Evolutionary conservation across 2,329 filamentous ascomycete genomes (phyloP).

Genomic region (Colletotrichum cordylinicola): DNA sequence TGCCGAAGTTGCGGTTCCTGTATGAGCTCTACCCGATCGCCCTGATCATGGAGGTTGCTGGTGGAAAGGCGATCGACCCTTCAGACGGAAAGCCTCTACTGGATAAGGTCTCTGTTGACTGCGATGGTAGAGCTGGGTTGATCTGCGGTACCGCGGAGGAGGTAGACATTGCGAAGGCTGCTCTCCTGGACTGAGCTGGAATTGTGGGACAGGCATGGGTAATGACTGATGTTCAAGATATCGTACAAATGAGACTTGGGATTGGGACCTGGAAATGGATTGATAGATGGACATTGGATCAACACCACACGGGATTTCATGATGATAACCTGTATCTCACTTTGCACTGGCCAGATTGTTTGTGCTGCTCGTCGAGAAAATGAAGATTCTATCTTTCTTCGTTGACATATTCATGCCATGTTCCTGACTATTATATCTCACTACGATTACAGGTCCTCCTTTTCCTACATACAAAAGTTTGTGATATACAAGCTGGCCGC

Average conservation of each 20-base stretch:
- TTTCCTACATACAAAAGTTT: background rate
- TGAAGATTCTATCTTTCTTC: background rate
- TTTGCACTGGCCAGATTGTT: background rate
- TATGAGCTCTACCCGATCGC: constrained; percentile 68
- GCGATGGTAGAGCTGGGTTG: constrained; percentile 56
- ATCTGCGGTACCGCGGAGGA: constrained; percentile 57
- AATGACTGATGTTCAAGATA: background rate
- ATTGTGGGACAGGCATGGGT: too few species aligned
- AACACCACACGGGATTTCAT: background rate
- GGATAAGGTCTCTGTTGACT: constrained; percentile 38
- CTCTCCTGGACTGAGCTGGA: constrained; percentile 18
- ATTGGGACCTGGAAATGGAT: background rate
- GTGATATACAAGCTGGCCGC: background rate
- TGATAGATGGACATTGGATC: background rate
- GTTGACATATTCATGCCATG: background rate
- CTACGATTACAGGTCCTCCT: background rate
- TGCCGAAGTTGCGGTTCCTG: constrained; percentile 62
- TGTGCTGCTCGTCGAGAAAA: background rate
- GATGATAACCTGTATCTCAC: background rate
- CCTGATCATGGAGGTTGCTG: constrained; percentile 64
- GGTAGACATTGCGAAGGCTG: constrained; percentile 42
- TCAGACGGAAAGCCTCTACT: constrained; percentile 46
- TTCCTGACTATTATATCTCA: background rate
- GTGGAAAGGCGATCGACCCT: constrained; percentile 60
- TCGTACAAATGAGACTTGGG: background rate